A percentile compares a stretch with the other conserved stretches of the same genome.
Conservation (phyloP, 768 basidiomycete genomes). For the Pisolithus sp. region DNA sequence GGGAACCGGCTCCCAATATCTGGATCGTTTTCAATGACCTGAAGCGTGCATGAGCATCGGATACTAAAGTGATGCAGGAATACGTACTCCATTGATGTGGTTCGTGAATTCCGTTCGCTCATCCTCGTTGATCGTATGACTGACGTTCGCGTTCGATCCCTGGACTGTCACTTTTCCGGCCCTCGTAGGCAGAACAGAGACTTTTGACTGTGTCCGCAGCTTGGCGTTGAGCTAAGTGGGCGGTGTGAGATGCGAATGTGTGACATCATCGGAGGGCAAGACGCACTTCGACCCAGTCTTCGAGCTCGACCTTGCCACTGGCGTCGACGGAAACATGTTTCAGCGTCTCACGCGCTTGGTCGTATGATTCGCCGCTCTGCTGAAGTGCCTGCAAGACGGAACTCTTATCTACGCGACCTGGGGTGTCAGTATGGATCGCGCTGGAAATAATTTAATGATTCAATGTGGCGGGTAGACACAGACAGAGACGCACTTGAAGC, state of each 20-base stretch:
- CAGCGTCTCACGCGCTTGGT: conserved; percentile 81
- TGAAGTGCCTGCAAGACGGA: conserved; percentile 75
- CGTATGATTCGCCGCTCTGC: conserved; percentile 81
- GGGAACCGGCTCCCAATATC: conserved; percentile 81
- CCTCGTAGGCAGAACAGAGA: conserved; percentile 48
- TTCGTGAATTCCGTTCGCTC: conserved; percentile 95
- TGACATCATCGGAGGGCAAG: conserved; percentile 17
- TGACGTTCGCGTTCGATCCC: conserved; percentile 91
- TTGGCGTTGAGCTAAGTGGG: conserved; percentile 68
- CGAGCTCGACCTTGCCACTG: conserved; percentile 91
- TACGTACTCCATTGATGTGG: conserved; percentile 88
- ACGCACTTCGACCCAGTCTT: conserved; percentile 95
- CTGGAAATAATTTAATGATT: conserved; percentile 31
- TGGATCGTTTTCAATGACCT: conserved; percentile 89
- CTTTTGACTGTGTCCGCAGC: conserved; percentile 47
- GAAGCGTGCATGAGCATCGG: conserved; percentile 5
- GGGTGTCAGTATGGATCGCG: conserved; percentile 68
- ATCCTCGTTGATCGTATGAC: conserved; percentile 97
- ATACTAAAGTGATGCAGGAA: not conserved
- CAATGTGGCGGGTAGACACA: not conserved
- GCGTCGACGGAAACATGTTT: conserved; percentile 94
- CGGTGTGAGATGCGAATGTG: conserved; percentile 9
- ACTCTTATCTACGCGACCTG: conserved; percentile 79
- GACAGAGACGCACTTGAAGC: conserved; percentile 77
- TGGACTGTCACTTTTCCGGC: conserved; percentile 91